Conservation (phyloP, 495 filamentous ascomycete genomes). For the Neurospora intermedia region DNA sequence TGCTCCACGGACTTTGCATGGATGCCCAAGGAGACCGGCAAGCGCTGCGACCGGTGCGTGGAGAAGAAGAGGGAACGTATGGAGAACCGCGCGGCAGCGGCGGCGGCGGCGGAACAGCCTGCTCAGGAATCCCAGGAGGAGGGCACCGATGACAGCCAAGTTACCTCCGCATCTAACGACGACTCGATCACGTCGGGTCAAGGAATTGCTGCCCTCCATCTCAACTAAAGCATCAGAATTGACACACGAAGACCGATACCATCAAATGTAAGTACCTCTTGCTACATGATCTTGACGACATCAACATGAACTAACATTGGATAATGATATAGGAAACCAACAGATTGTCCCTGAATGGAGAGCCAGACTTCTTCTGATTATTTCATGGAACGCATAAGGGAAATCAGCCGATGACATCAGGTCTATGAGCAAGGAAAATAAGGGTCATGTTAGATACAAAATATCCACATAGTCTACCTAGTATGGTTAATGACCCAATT, state of each 20-base stretch:
- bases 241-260: neutral
- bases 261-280: neutral
- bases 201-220: neutral
- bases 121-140: neutral
- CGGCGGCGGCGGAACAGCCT: neutral
- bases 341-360: neutral
- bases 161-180: neutral
- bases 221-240: neutral
- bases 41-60: neutral
- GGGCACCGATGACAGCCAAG: neutral
- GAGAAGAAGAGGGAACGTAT: neutral
- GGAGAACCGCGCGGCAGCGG: neutral
- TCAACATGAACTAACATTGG: neutral
- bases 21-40: neutral
- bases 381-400: neutral
- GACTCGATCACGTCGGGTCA: neutral
- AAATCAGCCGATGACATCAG: accelerated
- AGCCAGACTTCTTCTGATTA: accelerated
- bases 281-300: neutral
- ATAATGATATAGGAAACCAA: neutral
- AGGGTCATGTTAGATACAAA: neutral
- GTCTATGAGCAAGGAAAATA: neutral
- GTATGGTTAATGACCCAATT: no score
- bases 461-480: neutral
- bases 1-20: neutral